Base-by-base conservation (phyloP, 768 basidiomycete genomes). In the Holtermanniella nyarrowii region DNA sequence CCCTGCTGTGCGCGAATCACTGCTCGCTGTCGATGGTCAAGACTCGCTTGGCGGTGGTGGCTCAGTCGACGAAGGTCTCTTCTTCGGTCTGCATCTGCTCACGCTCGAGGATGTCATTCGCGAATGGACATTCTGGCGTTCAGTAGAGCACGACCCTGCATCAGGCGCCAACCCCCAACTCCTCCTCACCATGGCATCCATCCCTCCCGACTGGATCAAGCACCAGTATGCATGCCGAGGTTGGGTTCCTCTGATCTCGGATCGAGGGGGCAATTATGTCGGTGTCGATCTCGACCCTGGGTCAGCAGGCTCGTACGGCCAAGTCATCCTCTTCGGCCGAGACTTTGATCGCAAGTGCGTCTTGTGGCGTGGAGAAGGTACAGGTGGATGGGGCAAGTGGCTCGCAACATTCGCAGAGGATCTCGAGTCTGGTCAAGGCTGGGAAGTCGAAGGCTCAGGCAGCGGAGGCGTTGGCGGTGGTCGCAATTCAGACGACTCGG, bases 271-370 rank as follows among this genome's bases (percentile, higher is more conserved):
- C 26, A 99, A 99, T 73, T 99, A 99, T 68, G 79, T 97, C 53
- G 95, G 95, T 50, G 78, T 99, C 44, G 95, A 99, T 71, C 78
- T 99, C 53, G 88, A 85, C 71, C 93, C 93, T 1, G 61, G 62
- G 23, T 49, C 49, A 23, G 58, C 50, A 22, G 90, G 89, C 42
- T 74, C 78, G 7, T 76, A 78, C 49, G 95, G 95, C 4, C 95
- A 99, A 68, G 93, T 96, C 44, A 95, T 99, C 52, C 83, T 96
- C 45, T 99, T 97, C 69, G 95, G 95, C n/a, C 80, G 95, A 46
- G 95, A 97, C 67, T 96, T 97, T 71, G 95, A 99, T 72, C 85
- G 88, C 11, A 99, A 99, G 68, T 87, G 95, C 31, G 91, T 97
- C 40, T 76, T 97, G 43, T 96, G 85, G 82, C 77, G 79, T 47